Evolutionary conservation across 2,329 filamentous ascomycete species (phyloP).

Genomic region (Xylariaceae sp.): DNA sequence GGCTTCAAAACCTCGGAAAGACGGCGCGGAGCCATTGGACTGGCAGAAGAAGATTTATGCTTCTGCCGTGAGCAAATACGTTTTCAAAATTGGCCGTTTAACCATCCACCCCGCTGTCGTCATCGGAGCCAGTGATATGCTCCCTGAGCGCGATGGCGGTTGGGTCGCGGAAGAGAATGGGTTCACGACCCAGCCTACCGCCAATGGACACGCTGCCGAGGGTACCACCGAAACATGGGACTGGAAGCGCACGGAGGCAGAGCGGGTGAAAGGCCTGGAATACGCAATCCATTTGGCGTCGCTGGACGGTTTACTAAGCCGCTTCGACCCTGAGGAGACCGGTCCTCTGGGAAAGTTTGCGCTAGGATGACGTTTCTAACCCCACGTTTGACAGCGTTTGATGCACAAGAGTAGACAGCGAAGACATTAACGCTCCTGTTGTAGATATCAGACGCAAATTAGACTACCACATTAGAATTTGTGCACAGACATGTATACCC

Average conservation of each 20-base stretch:
- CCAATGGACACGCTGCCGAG: slow-evolving; percentile 35
- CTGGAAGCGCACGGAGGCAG: slow-evolving; percentile 56
- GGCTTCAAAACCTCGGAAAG: slow-evolving; percentile 49
- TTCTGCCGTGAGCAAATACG: slow-evolving; percentile 74
- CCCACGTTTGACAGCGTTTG: not conserved
- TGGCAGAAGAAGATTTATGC: slow-evolving; percentile 67
- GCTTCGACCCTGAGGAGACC: slow-evolving; percentile 53
- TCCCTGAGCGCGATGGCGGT: slow-evolving; percentile 71
- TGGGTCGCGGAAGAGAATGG: slow-evolving; percentile 48
- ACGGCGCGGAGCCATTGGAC: slow-evolving; percentile 37
- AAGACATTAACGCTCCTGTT: not conserved
- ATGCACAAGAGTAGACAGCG: slow-evolving; percentile 7
- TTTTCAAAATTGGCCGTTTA: slow-evolving; percentile 76
- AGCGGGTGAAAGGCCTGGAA: slow-evolving; percentile 54
- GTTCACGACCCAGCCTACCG: slow-evolving; percentile 14
- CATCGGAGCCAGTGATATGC: slow-evolving; percentile 66
- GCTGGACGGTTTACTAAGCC: slow-evolving; percentile 51
- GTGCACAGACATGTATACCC: not conserved
- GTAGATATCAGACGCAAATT: not conserved
- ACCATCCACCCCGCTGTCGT: slow-evolving; percentile 81
- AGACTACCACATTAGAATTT: not conserved
- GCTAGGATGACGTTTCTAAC: slow-evolving; percentile 32
- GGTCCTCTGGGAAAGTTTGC: slow-evolving; percentile 52
- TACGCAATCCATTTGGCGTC: slow-evolving; percentile 55
- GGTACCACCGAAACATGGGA: slow-evolving; percentile 44